Evolutionary conservation across 2,329 filamentous ascomycete species (phyloP).

Genomic region (Fusarium tricinctum): DNA sequence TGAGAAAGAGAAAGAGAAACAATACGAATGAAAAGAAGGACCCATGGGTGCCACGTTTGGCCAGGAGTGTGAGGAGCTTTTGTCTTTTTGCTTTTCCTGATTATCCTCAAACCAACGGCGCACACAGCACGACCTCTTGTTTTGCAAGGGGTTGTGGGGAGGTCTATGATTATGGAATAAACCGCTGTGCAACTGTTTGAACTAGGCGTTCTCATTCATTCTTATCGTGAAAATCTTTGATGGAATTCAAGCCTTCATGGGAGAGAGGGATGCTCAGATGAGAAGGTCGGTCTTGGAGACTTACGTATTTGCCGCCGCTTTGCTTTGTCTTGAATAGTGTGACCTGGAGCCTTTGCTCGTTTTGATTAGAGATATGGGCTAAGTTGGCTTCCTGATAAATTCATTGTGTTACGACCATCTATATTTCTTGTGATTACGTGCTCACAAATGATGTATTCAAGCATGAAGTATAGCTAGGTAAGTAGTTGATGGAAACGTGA

Average conservation of each 20-base stretch:
- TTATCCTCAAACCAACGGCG: conserved; percentile 34
- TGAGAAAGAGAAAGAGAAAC: conserved; percentile 23
- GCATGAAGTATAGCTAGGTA: neutral
- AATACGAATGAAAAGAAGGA: conserved; percentile 44
- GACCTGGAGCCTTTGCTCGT: neutral
- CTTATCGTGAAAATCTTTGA: neutral
- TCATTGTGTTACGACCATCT: neutral
- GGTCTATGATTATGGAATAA: conserved; percentile 47
- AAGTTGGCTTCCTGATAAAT: neutral
- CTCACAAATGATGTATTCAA: neutral
- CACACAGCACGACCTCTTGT: conserved; percentile 31
- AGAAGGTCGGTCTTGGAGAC: neutral
- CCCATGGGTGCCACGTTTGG: conserved; percentile 36
- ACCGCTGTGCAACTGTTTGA: conserved; percentile 26
- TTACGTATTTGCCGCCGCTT: neutral
- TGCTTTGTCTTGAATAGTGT: too few species aligned
- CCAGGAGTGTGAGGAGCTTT: conserved; percentile 49
- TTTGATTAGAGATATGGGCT: neutral
- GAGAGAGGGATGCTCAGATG: neutral
- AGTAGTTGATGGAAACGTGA: neutral
- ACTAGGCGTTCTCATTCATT: neutral
- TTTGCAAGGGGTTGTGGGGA: conserved; percentile 39
- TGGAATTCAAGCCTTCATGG: neutral
- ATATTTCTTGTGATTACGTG: neutral
- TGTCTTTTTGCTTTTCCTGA: conserved; percentile 47